These are phyloP conservation scores for Colletotrichum liriopes DNA, from an alignment of 2,329 filamentous ascomycete species.

Conservation along the genomic window DNA sequence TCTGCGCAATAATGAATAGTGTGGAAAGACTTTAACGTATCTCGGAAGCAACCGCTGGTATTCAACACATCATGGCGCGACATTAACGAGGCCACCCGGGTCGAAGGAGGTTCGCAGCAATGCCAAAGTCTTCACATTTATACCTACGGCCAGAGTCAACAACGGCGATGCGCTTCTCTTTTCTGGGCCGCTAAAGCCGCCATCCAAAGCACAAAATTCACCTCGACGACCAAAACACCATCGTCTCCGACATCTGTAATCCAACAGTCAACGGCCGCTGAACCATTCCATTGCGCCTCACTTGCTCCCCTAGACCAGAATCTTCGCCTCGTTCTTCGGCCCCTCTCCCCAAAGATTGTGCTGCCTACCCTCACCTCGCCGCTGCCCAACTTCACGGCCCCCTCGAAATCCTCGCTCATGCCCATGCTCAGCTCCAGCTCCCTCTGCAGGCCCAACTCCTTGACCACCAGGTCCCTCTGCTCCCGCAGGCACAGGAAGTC, in stretches of 20 bases:
- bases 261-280: not conserved
- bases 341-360: slow-evolving; percentile 91
- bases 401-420: slow-evolving; percentile 97
- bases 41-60: not conserved
- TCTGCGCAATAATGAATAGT: not conserved
- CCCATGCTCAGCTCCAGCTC: slow-evolving; percentile 95
- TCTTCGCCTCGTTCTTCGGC: slow-evolving; percentile 82
- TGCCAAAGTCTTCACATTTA: not conserved
- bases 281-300: not conserved
- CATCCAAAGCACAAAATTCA: not conserved
- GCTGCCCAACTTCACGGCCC: slow-evolving; percentile 86
- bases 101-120: not conserved
- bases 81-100: not conserved
- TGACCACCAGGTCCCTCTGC: slow-evolving; percentile 79
- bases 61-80: not conserved
- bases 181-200: not conserved
- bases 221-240: not conserved
- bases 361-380: slow-evolving; percentile 93
- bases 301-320: slow-evolving; percentile 62
- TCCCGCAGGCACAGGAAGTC: slow-evolving; percentile 83
- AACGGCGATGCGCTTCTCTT: not conserved
- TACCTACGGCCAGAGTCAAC: not conserved
- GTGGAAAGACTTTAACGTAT: too few relatives aligned
- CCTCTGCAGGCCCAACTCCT: slow-evolving; percentile 62
- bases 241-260: not conserved